Evolutionary conservation across 768 basidiomycete genomes (phyloP).

Genomic region (Pleurotus ostreatus): DNA sequence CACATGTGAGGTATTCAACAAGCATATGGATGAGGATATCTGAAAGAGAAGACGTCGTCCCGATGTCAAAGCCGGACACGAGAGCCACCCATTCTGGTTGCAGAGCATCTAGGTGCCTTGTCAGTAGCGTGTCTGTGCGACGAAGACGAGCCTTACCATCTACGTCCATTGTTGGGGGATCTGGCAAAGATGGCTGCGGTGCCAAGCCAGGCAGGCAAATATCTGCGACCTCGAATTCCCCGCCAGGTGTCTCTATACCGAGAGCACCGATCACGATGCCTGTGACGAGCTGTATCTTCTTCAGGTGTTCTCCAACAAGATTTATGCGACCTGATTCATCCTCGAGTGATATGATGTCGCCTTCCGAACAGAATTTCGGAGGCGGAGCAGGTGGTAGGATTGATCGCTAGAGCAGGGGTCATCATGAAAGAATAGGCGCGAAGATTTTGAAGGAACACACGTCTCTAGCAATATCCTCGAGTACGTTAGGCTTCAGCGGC

Average conservation of each 20-base stretch:
- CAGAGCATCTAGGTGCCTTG: conserved; percentile 9
- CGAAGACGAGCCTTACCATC: conserved; percentile 46
- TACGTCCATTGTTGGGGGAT: conserved; percentile 55
- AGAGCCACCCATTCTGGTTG: conserved; percentile 79
- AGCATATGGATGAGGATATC: conserved; percentile 82
- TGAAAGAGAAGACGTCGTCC: conserved; percentile 50
- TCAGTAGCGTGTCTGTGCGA: background rate
- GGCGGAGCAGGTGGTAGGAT: conserved; percentile 79
- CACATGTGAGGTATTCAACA: conserved; percentile 86
- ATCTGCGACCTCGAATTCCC: conserved; percentile 94
- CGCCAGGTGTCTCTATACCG: conserved; percentile 83
- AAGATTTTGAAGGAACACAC: conserved; percentile 42
- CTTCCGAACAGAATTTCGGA: conserved; percentile 68
- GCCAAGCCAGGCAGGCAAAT: conserved; percentile 83
- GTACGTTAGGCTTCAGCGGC: conserved; percentile 97
- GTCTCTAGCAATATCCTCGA: conserved; percentile 91
- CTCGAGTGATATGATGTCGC: conserved; percentile 86
- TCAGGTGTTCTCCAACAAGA: conserved; percentile 74
- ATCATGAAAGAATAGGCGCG: conserved; percentile 6
- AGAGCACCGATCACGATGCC: conserved; percentile 89
- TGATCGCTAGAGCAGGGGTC: conserved; percentile 58
- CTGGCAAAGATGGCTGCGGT: conserved; percentile 37
- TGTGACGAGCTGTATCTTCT: conserved; percentile 68
- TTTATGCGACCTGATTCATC: conserved; percentile 93
- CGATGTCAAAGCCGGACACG: conserved; percentile 82